Evolutionary conservation across 495 filamentous ascomycete species (phyloP), one percentile per base, ranked within the genome.

Genomic region (Lineolata rhizophorae): DNA sequence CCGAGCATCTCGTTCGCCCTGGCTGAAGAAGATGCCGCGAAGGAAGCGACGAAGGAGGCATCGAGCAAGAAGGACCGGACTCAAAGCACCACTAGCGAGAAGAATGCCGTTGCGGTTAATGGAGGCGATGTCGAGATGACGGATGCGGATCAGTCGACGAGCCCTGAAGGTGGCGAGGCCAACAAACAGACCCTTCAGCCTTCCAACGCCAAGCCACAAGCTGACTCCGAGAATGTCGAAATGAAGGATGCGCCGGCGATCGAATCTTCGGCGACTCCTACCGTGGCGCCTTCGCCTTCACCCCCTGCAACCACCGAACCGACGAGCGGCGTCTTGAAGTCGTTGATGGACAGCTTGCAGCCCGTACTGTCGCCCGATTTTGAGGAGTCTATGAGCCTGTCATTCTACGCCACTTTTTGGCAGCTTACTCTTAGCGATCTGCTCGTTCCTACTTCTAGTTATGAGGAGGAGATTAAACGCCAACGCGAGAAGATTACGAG

Each of bases 321-420:
- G 17, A 67, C 71, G 45, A 65, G 82, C 34, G 73, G 84, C 5
- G 67, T 82, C 2, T 65, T 95, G 24, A 66, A 77, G 40, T 68
- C 70, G 12, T 59, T 94, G 4, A 76, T 83, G 35, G 62, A 74
- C n/a, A 54, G 70, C 29, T 59, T 93, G 14, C 61, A 64, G 34
- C 56, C 53, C 2, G 53, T 63, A 1, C 42, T 84, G n/a, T 65
- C 79, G 2, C 41, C 58, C 5, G 59, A 67, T 14, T 64, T 64
- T 1, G 81, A 73, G 64, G 59, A 66, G 13, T 57, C 62, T 6
- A 54, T 92, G 27, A 83, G 67, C 28, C 56, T 74, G 1, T 61
- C 70, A 20, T 90, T 92, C 48, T 93, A 81, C 46, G 70, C 79
- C 18, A 77, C 78, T 2, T 99, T 99, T 58, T 99, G 90, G 90